A percentile compares a stretch with the other conserved stretches of the same genome.
phyloP scores from a whole-genome alignment of 768 basidiomycete genomes.

The Suillus weaverae region DNA sequence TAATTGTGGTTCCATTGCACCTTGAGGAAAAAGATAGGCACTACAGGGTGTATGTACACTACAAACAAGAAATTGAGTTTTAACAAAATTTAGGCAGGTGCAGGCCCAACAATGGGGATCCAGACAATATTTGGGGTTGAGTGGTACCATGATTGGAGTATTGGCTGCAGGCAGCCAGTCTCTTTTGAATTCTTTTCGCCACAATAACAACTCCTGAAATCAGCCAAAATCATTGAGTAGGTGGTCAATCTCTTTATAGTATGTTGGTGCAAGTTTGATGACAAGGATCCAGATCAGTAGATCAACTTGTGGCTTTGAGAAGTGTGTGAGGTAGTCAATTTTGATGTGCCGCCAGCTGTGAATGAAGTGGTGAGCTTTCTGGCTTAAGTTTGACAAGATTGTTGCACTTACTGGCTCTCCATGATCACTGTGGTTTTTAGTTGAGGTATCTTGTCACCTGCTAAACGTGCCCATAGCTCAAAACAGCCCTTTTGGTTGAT shows the following conservation, averaged over 20 bases:
- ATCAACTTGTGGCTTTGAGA: slow-evolving; percentile 14
- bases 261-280: slow-evolving; percentile 28
- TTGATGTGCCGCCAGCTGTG: slow-evolving; percentile 36
- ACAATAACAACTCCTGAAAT: no score
- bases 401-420: slow-evolving; percentile 7
- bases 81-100: slow-evolving; percentile 19
- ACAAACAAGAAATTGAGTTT: slow-evolving; percentile 21
- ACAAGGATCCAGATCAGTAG: slow-evolving; percentile 34
- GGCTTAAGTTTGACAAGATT: neutral
- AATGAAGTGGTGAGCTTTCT: no score
- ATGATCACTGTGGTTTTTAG: slow-evolving; percentile 1
- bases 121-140: slow-evolving; percentile 15
- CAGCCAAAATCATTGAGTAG: neutral
- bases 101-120: slow-evolving; percentile 19
- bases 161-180: neutral
- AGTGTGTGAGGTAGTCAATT: slow-evolving; percentile 5
- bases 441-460: slow-evolving; percentile 24
- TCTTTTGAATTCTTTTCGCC: no score
- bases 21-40: slow-evolving; percentile 20
- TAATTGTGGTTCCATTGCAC: slow-evolving; percentile 14
- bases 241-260: neutral
- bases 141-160: slow-evolving; percentile 11
- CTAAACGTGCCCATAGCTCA: neutral
- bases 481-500: no score
- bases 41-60: slow-evolving; percentile 12